A percentile compares a stretch with the other conserved stretches of the same genome.
These are phyloP conservation scores for Ogataea thermomethanolica DNA, from an alignment of 805 yeast species.

Conservation along the genomic window DNA sequence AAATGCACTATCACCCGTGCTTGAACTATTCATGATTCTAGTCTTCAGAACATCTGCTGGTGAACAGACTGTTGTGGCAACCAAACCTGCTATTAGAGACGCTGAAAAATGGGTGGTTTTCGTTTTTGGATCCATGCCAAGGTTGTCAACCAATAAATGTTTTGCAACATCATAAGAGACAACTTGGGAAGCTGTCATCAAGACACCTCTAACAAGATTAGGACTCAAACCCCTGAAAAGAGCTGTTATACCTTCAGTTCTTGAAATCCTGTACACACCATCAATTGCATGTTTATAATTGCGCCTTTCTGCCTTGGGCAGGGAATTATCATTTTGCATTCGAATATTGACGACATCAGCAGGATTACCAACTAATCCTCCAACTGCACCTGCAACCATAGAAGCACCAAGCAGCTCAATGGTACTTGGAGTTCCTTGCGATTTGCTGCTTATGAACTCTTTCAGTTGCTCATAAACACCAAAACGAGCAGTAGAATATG, in stretches of 20 bases:
- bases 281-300: slow-evolving; percentile 76
- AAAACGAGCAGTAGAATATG: slow-evolving; percentile 82
- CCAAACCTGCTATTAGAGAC: slow-evolving; percentile 75
- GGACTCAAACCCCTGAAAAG: slow-evolving; percentile 75
- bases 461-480: slow-evolving; percentile 82
- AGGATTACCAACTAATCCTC: slow-evolving; percentile 86
- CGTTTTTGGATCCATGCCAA: slow-evolving; percentile 54
- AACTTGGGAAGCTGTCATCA: slow-evolving; percentile 90
- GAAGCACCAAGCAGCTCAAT: slow-evolving; percentile 66
- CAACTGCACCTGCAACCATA: slow-evolving; percentile 80
- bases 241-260: slow-evolving; percentile 57
- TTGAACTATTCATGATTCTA: slow-evolving; percentile 71
- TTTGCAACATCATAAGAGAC: slow-evolving; percentile 83
- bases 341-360: slow-evolving; percentile 84
- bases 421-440: slow-evolving; percentile 50
- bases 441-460: slow-evolving; percentile 43
- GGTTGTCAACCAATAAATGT: slow-evolving; percentile 46
- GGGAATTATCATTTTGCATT: slow-evolving; percentile 83
- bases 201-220: slow-evolving; percentile 72
- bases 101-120: slow-evolving; percentile 75
- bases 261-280: slow-evolving; percentile 58
- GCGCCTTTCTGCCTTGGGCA: slow-evolving; percentile 62
- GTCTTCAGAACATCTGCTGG: slow-evolving; percentile 93
- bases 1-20: slow-evolving; percentile 45
- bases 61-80: slow-evolving; percentile 88